These are phyloP conservation scores for Aschersonia sp. DNA, from an alignment of 2,329 filamentous ascomycete species.

Conservation along the genomic window DNA sequence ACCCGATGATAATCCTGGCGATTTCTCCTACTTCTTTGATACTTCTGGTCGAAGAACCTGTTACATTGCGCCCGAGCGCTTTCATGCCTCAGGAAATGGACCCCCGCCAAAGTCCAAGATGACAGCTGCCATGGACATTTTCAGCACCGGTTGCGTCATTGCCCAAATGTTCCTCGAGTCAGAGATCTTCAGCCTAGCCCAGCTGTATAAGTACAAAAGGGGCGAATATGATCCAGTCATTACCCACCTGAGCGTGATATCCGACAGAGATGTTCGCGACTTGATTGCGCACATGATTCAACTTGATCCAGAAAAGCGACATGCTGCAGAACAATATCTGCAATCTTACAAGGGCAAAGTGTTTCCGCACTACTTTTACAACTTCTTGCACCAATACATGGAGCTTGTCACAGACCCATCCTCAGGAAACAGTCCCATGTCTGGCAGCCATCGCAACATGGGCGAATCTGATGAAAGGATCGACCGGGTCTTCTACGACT, in stretches of 20 bases:
- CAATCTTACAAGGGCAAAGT: conserved; percentile 84
- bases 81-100: conserved; percentile 56
- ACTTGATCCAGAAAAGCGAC: conserved; percentile 78
- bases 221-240: conserved; percentile 83
- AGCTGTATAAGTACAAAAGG: conserved; percentile 85
- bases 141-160: conserved; percentile 92
- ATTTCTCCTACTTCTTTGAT: conserved; percentile 97
- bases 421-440: conserved; percentile 58
- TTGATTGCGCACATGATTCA: conserved; percentile 95
- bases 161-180: conserved; percentile 91
- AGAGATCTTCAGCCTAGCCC: conserved; percentile 93
- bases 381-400: conserved; percentile 96
- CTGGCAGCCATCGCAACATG: conserved; percentile 52
- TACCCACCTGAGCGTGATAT: conserved; percentile 69
- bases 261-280: conserved; percentile 73
- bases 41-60: conserved; percentile 82
- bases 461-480: conserved; percentile 89
- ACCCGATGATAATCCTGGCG: conserved; percentile 90
- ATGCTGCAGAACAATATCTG: conserved; percentile 86
- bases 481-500: conserved; percentile 82
- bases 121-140: conserved; percentile 96
- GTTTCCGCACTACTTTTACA: conserved; percentile 95
- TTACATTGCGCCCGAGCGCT: conserved; percentile 88
- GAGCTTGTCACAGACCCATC: conserved; percentile 84
- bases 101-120: conserved; percentile 44